Evolutionary conservation across 2,329 filamentous ascomycete species (phyloP).

Genomic region (Aurifilum marmelostoma): DNA sequence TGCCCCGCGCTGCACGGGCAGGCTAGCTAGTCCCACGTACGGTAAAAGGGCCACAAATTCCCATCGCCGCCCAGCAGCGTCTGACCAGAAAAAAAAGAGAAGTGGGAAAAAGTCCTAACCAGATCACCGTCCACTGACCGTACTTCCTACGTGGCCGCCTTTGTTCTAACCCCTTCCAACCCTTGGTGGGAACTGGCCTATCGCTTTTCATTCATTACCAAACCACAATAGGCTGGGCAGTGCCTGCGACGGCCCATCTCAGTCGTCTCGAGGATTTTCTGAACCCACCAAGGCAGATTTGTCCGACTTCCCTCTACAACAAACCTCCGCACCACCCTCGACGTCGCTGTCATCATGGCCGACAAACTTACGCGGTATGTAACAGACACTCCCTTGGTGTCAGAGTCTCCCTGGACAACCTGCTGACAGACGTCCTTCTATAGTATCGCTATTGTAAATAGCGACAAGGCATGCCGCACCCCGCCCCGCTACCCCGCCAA

Average conservation of each 20-base stretch:
- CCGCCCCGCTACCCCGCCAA: constrained; percentile 44
- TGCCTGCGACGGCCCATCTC: constrained; percentile 9
- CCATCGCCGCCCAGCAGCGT: constrained; percentile 4
- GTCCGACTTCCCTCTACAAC: constrained; percentile 20
- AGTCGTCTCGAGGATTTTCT: constrained; percentile 7
- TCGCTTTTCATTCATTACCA: constrained; percentile 20
- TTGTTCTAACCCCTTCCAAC: constrained; percentile 10
- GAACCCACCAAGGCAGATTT: constrained; percentile 9
- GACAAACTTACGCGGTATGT: constrained; percentile 90
- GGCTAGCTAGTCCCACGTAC: constrained; percentile 6
- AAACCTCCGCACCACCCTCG: constrained; percentile 14
- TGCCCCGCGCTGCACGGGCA: constrained; percentile 24
- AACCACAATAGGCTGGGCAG: constrained; percentile 2
- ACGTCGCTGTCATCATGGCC: constrained; percentile 63
- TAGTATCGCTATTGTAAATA: constrained; percentile 98
- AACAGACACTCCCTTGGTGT: not conserved
- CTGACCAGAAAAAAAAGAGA: not conserved
- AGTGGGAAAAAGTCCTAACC: not conserved
- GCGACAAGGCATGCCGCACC: constrained; percentile 78
- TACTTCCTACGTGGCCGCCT: constrained; percentile 6
- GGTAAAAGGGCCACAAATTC: constrained; percentile 26
- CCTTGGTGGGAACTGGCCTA: constrained; percentile 10
- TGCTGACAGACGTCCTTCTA: constrained; percentile 26
- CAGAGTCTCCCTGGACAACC: constrained; percentile 28
- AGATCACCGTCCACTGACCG: not conserved